A percentile compares a stretch with the other conserved stretches of the same genome.
Conservation (phyloP, 2,329 filamentous ascomycete genomes). For the Penicillium sp. region DNA sequence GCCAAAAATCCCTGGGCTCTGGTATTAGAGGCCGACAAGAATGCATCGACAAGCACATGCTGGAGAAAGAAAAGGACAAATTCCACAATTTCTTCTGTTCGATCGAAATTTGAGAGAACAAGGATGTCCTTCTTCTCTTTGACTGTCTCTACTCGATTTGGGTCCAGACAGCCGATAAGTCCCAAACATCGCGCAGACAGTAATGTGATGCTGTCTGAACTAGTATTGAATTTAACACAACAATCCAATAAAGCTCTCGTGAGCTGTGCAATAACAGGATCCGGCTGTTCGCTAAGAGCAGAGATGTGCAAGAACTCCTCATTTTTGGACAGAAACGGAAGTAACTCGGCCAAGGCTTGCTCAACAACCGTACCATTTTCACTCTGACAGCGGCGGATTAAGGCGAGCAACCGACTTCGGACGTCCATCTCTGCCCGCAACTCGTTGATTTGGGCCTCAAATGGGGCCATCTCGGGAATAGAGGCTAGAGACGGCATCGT, state of each 20-base stretch:
- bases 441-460: slow-evolving; percentile 65
- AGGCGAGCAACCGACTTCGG: slow-evolving; percentile 67
- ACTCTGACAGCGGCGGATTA: slow-evolving; percentile 71
- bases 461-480: slow-evolving; percentile 67
- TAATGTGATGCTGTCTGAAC: slow-evolving; percentile 65
- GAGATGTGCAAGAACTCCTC: slow-evolving; percentile 78
- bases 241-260: slow-evolving; percentile 81
- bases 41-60: slow-evolving; percentile 85
- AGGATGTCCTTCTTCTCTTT: slow-evolving; percentile 81
- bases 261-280: slow-evolving; percentile 69
- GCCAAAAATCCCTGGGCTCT: slow-evolving; percentile 87
- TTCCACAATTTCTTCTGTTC: slow-evolving; percentile 73
- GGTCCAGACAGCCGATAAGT: slow-evolving; percentile 85
- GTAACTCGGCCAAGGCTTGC: slow-evolving; percentile 76
- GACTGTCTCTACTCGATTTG: slow-evolving; percentile 80
- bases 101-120: slow-evolving; percentile 81
- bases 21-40: slow-evolving; percentile 85
- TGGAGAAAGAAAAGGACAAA: slow-evolving; percentile 86
- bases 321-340: slow-evolving; percentile 68
- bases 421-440: slow-evolving; percentile 67
- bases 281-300: slow-evolving; percentile 79
- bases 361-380: slow-evolving; percentile 85
- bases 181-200: slow-evolving; percentile 82
- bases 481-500: slow-evolving; percentile 75
- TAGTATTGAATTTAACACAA: slow-evolving; percentile 73